These are phyloP conservation scores for Aristolochia fimbriata DNA, from an alignment of 164 flowering plant species.

Conservation along the genomic window DNA sequence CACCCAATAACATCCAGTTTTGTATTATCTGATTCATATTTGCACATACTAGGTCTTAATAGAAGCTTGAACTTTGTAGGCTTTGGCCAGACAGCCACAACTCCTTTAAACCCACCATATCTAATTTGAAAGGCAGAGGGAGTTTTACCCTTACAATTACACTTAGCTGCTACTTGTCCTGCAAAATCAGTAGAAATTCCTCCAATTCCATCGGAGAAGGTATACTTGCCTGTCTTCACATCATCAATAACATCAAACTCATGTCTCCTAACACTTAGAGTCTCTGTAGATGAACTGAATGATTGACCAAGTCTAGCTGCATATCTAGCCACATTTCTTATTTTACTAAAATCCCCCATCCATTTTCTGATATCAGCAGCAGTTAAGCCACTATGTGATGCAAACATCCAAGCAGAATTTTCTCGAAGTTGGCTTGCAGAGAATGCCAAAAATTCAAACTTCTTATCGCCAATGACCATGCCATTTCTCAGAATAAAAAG, in stretches of 20 bases:
- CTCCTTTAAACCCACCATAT: slow-evolving; percentile 89
- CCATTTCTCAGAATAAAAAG: slow-evolving; percentile 48
- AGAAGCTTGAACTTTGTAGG: slow-evolving; percentile 40
- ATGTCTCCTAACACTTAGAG: slow-evolving; percentile 34
- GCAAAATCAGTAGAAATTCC: slow-evolving; percentile 79
- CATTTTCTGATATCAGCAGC: slow-evolving; percentile 55
- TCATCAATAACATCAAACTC: slow-evolving; percentile 62
- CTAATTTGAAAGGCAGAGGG: slow-evolving; percentile 90
- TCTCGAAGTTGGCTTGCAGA: slow-evolving; percentile 82
- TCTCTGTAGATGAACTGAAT: slow-evolving; percentile 73
- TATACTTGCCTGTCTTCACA: slow-evolving; percentile 27
- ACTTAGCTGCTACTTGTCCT: slow-evolving; percentile 53
- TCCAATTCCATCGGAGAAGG: slow-evolving; percentile 94
- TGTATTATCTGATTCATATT: slow-evolving; percentile 45
- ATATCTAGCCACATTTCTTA: slow-evolving; percentile 80
- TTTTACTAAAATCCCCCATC: slow-evolving; percentile 77
- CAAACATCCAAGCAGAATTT: slow-evolving; percentile 92
- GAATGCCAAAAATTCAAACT: slow-evolving; percentile 86
- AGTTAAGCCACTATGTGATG: slow-evolving; percentile 37
- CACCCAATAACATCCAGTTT: slow-evolving; percentile 66
- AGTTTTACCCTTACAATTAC: slow-evolving; percentile 24
- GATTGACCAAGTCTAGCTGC: slow-evolving; percentile 93
- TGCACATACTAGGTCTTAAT: slow-evolving; percentile 68
- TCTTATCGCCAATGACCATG: slow-evolving; percentile 64
- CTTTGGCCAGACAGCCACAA: slow-evolving; percentile 75